A percentile compares a stretch with the other conserved stretches of the same genome.
These are phyloP conservation scores for Gentiana dahurica DNA, from an alignment of 257 asterid species.

Conservation along the genomic window DNA sequence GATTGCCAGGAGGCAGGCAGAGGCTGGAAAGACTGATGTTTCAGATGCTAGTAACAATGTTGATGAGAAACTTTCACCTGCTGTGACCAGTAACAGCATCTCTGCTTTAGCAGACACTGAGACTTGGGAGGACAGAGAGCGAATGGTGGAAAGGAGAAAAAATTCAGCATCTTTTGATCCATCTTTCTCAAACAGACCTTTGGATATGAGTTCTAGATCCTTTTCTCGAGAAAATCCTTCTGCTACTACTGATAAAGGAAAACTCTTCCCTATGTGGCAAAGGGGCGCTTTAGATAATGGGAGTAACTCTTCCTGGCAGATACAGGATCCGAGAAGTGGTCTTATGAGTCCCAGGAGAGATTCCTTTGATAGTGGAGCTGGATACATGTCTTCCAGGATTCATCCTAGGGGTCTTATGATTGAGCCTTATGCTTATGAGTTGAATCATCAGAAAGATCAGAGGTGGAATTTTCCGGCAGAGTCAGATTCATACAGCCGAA, in stretches of 20 bases:
- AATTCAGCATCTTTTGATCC: constrained; percentile 43
- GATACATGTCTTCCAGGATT: constrained; percentile 42
- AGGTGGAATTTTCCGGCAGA: constrained; percentile 58
- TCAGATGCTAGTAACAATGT: constrained; percentile 17
- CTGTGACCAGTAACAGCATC: constrained; percentile 34
- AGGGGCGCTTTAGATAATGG: constrained; percentile 55
- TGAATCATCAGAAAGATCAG: constrained; percentile 51
- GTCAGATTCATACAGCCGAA: constrained; percentile 44
- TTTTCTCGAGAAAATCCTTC: constrained; percentile 47
- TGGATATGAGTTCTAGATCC: constrained; percentile 47
- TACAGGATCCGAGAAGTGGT: constrained; percentile 43
- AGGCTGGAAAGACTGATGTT: constrained; percentile 28
- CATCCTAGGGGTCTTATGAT: constrained; percentile 34
- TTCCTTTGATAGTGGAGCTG: constrained; percentile 49
- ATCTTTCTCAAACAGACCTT: constrained; percentile 33
- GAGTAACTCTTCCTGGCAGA: constrained; percentile 28
- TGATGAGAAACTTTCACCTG: constrained; percentile 39
- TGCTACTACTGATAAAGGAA: constrained; percentile 44
- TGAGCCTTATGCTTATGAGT: constrained; percentile 56
- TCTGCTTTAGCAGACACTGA: constrained; percentile 41
- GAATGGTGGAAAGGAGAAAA: constrained; percentile 56
- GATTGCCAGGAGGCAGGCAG: constrained; percentile 73
- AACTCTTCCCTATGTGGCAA: constrained; percentile 54
- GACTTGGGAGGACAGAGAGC: constrained; percentile 84
- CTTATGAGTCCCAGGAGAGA: constrained; percentile 60